phyloP scores from a whole-genome alignment of 176 grass and related monocot genomes.

The Eleusine indica region DNA sequence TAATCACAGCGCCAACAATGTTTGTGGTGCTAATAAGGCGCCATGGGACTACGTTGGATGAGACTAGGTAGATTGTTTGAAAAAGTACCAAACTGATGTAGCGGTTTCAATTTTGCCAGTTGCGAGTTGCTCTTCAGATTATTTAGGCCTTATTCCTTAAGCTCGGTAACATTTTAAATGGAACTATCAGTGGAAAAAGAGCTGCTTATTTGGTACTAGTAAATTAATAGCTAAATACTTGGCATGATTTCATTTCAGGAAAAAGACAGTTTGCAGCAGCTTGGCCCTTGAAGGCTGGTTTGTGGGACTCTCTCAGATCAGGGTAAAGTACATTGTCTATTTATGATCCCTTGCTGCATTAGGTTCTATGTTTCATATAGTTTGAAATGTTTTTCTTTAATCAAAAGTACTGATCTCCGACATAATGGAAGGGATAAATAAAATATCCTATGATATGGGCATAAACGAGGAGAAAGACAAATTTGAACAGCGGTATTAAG shows the following conservation, averaged over 20 bases:
- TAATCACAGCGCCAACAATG: not conserved
- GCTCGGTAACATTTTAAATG: not conserved
- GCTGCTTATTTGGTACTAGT: not conserved
- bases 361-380: not conserved
- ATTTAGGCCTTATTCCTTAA: not conserved
- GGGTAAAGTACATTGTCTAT: constrained; percentile 56
- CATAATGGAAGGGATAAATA: not conserved
- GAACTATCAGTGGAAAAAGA: not conserved
- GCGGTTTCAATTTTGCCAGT: not conserved
- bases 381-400: no score
- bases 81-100: not conserved
- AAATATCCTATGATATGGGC: not conserved
- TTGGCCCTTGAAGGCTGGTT: constrained; percentile 82
- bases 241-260: constrained; percentile 26
- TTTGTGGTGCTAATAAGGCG: not conserved
- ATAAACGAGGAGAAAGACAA: not conserved
- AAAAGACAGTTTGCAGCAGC: constrained; percentile 12
- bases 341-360: not conserved
- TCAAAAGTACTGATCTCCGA: not conserved
- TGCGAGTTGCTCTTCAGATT: not conserved
- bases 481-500: not conserved
- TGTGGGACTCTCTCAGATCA: constrained; percentile 94
- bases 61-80: not conserved
- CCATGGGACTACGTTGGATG: not conserved
- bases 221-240: not conserved